Base-by-base conservation (phyloP, 1,139 yeast species). In the Ogataea hybrid region DNA sequence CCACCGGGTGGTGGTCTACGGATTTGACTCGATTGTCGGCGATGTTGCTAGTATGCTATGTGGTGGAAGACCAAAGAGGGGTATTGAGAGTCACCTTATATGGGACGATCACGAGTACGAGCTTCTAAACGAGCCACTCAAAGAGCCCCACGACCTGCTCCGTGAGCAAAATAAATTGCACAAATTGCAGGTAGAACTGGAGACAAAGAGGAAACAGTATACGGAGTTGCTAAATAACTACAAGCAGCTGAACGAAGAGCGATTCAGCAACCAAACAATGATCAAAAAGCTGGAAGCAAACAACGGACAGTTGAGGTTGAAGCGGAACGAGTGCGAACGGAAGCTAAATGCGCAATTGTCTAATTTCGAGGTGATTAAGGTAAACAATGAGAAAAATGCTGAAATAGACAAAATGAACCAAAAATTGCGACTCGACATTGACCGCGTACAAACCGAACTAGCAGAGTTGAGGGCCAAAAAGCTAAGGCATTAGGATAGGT, bases 231-330 rank as follows among this genome's bases (percentile, higher is more conserved):
- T 57, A n/a, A 51, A 52, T 34, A 61, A 57, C 33, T 58, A 57
- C 41, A 54, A 58, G 34, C 63, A 60, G 45, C 34, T 60, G 31
- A 59, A 56, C 42, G 63, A 59, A 35, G 64, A 60, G 34, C 51
- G 52, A 25, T 51, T 53, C 41, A 53, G 54, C 36, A 57, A 58
- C 39, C 52, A 53, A 21, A 41, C 49, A 6, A 39, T 46, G 8
- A 30, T 59, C 3, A 42, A 44, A 16, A 53, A 53, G 22, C 36
- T 57, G n/a, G 41, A 43, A 27, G 27, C 32, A 4, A 47, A 41
- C 17, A 59, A 57, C 39, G 41, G 37, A 3, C 48, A 47, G 4
- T 39, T 61, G 15, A 37, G 46, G 15, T 35, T 39, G 1, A 47
- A 48, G 21, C 38, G 48, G 15, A 42, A 35, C 4, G 47, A 47